Evolutionary conservation across 768 basidiomycete genomes (phyloP).

Genomic region (Aureoboletus auriporus): DNA sequence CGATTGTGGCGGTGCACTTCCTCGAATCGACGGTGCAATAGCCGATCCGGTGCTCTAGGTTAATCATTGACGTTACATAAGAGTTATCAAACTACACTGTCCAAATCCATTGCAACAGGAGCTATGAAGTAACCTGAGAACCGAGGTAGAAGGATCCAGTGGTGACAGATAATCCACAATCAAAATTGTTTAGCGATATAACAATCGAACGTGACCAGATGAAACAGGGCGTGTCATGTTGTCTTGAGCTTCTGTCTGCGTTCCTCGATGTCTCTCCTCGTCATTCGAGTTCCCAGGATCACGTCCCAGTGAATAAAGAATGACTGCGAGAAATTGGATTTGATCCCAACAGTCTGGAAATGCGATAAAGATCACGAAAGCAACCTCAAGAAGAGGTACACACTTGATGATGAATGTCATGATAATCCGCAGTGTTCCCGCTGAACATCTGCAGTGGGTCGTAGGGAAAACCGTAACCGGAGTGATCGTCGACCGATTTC

Average conservation of each 20-base stretch:
- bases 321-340: too few species aligned
- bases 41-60: too few species aligned
- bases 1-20: too few species aligned
- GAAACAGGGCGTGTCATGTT: conserved; percentile 1
- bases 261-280: conserved; percentile 51
- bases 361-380: not conserved
- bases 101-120: too few species aligned
- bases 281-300: too few species aligned
- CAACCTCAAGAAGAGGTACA: conserved; percentile 11
- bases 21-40: too few species aligned
- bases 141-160: not conserved
- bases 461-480: conserved; percentile 40
- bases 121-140: too few species aligned
- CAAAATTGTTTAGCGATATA: too few species aligned
- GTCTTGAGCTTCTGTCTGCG: conserved; percentile 39
- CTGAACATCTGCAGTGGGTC: conserved; percentile 88
- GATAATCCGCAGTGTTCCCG: conserved; percentile 91
- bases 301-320: too few species aligned
- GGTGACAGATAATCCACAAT: too few species aligned
- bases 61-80: too few species aligned
- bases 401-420: conserved; percentile 33
- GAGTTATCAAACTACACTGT: too few species aligned
- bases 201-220: not conserved
- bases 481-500: conserved; percentile 93
- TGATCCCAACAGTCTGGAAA: conserved; percentile 57